Evolutionary conservation across 1,284 basidiomycete genomes (phyloP).

Genomic region (Vanrija sp.): DNA sequence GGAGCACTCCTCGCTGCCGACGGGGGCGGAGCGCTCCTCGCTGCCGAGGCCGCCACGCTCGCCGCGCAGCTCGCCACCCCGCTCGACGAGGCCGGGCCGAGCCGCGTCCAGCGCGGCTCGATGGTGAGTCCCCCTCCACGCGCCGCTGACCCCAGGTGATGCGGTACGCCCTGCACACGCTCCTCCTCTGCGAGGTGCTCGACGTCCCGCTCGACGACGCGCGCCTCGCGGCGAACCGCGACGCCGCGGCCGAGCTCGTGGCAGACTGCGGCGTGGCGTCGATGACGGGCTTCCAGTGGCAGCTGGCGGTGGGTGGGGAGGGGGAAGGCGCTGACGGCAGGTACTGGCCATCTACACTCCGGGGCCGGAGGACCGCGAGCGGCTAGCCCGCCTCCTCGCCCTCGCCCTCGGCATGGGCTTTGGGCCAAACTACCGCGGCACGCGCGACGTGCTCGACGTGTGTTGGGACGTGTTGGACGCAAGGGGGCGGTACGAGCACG

Average conservation of each 20-base stretch:
- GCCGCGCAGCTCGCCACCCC: constrained; percentile 5
- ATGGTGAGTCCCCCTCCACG: too few species aligned
- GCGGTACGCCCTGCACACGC: constrained; percentile 10
- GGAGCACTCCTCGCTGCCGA: constrained; percentile 3
- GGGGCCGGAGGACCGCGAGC: background rate
- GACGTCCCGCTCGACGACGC: constrained; percentile 10
- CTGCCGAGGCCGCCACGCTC: constrained; percentile 9
- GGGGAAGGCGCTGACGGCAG: too few species aligned
- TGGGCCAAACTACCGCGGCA: constrained; percentile 9
- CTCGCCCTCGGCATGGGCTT: constrained; percentile 9
- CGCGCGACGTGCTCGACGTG: constrained; percentile 11
- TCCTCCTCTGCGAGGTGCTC: constrained; percentile 21
- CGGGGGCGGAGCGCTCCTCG: background rate
- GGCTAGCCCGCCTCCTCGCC: constrained; percentile 7
- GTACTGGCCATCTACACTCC: constrained; percentile 18
- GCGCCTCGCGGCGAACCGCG: constrained; percentile 1
- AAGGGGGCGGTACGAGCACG: constrained; percentile 15
- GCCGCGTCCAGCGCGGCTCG: constrained; percentile 18
- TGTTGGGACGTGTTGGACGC: constrained; percentile 16
- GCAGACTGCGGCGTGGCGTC: constrained; percentile 10
- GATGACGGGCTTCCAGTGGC: constrained; percentile 16
- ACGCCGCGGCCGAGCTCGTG: constrained; percentile 14
- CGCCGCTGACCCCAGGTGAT: too few species aligned
- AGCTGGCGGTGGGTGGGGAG: constrained; percentile 8
- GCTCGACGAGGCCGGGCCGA: constrained; percentile 4